Base-by-base conservation (phyloP, 1,284 basidiomycete genomes). In the Microbotryum silenes-acaulis region DNA sequence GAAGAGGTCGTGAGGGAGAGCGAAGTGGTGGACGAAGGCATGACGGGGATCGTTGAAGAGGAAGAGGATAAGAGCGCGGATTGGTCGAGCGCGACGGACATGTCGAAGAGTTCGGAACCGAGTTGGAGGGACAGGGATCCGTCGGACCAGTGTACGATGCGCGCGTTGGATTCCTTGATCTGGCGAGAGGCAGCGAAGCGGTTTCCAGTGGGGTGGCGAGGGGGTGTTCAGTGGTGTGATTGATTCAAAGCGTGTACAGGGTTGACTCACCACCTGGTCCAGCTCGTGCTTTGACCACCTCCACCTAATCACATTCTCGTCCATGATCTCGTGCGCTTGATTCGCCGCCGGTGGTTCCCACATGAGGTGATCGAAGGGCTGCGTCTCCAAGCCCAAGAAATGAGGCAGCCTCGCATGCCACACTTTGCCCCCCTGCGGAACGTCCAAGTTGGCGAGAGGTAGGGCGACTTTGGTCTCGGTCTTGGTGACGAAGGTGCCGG, bases 291-390 rank as follows among this genome's bases (percentile, higher is more conserved):
- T 86, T 10, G 80, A 79, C 89, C 91, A 94, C 63, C 87, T 82
- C 91, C 91, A 94, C 51, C 91, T 83, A 37, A 94, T 80, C 3
- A 90, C 91, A 74, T 92, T 92, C 78, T 91, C 88, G 12, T 91
- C 88, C 70, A 87, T 87, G 56, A 93, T 42, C 37, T 14, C 37
- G 37, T 42, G 37, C 9, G 8, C 31, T 31, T 31, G 7, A 8
- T 31, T 31, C 31, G 7, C 7, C 2, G 31, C 31, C 6, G 31
- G 31, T 31, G 86, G 87, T 60, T 85, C 78, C 75, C 89, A 91
- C 0, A 83, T 87, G 58, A 88, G 84, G 8, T 83, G 82, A 68
- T 89, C 85, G 73, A 88, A 92, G 2, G 89, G 87, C 66, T 86
- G 86, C 2, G 87, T 82, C 72, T 90, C 87, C 54, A 91, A 80